Conservation (phyloP, 805 yeast species). For the Pichia exigua region DNA sequence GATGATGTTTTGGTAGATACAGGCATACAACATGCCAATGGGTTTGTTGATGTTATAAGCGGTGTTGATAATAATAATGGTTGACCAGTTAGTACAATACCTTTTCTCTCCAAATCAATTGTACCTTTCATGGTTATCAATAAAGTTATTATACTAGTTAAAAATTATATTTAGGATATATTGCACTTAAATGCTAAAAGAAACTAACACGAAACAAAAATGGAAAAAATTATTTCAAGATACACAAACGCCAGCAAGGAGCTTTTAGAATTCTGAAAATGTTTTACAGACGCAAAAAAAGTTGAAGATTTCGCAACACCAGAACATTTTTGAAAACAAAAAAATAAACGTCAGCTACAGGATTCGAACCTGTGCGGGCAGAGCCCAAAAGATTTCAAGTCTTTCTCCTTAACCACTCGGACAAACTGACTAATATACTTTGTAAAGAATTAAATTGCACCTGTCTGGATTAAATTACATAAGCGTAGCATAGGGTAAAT, state of each 20-base stretch:
- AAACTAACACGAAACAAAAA: too few species aligned
- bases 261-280: too few species aligned
- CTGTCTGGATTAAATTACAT: too few species aligned
- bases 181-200: too few species aligned
- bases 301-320: too few species aligned
- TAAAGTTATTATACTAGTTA: not conserved
- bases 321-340: too few species aligned
- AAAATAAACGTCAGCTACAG: constrained; percentile 14
- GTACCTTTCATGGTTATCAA: constrained; percentile 4
- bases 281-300: too few species aligned
- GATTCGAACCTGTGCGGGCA: constrained; percentile 17
- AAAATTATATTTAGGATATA: not conserved
- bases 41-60: not conserved
- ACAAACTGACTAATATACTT: constrained; percentile 17
- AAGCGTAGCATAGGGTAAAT: too few species aligned
- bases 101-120: constrained; percentile 1
- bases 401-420: constrained; percentile 17
- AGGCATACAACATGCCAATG: constrained; percentile 12
- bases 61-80: not conserved
- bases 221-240: too few species aligned
- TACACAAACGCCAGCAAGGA: too few species aligned
- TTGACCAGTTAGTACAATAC: constrained; percentile 7
- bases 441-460: too few species aligned
- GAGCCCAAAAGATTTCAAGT: constrained; percentile 16
- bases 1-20: constrained; percentile 12